These are phyloP conservation scores for Coriaria nepalensis DNA, from an alignment of 306 rosid species.

Conservation along the genomic window DNA sequence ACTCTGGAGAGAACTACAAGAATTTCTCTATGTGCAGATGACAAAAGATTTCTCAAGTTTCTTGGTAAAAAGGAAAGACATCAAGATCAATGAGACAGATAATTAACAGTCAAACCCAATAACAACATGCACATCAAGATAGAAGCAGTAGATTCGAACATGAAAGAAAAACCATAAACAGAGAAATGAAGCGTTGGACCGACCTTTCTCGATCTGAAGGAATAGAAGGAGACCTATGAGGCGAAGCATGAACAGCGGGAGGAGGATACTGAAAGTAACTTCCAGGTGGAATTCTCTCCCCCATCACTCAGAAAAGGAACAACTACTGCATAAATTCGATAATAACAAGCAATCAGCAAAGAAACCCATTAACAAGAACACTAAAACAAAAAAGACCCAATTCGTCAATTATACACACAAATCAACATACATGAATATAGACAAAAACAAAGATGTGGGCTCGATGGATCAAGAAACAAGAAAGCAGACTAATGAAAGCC, in stretches of 20 bases:
- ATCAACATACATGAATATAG: no score
- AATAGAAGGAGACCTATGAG: conserved; percentile 46
- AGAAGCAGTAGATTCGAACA: neutral
- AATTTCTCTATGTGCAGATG: no score
- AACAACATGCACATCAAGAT: neutral
- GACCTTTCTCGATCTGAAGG: conserved; percentile 76
- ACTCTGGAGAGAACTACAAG: no score
- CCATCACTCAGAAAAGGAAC: conserved; percentile 29
- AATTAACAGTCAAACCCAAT: no score
- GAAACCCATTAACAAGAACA: neutral
- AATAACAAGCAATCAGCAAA: neutral
- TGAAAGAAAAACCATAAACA: neutral
- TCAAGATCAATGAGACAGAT: no score
- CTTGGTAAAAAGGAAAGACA: no score
- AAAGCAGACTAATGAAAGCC: no score
- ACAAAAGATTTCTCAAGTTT: no score
- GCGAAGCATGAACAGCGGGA: conserved; percentile 62
- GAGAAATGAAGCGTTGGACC: neutral
- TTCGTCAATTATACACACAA: no score
- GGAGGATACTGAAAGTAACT: conserved; percentile 93
- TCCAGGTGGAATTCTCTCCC: conserved; percentile 74
- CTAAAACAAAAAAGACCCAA: neutral
- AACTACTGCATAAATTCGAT: neutral
- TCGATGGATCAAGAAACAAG: no score
- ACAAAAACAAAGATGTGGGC: no score